Evolutionary conservation across 2,329 filamentous ascomycete species (phyloP).

Genomic region (Colletotrichum viniferum): DNA sequence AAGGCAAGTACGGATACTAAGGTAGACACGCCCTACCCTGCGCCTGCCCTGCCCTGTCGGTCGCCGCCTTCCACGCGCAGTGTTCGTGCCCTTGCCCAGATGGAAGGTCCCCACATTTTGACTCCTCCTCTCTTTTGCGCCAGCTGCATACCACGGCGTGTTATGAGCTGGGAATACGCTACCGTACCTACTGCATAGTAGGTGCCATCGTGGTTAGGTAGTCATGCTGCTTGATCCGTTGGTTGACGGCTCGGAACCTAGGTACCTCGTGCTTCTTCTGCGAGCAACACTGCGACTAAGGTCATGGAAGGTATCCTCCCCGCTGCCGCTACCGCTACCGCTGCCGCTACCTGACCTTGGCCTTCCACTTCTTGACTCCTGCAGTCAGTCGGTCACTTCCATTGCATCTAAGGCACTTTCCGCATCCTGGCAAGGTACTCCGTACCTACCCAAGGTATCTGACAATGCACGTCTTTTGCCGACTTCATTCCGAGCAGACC

Average conservation of each 20-base stretch:
- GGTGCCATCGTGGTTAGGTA: not conserved
- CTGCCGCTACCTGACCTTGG: no score
- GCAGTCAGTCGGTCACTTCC: not conserved
- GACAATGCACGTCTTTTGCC: not conserved
- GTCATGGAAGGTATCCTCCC: not conserved
- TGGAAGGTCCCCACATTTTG: not conserved
- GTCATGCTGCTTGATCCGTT: not conserved
- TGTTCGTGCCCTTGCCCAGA: slow-evolving; percentile 6
- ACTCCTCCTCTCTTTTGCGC: not conserved
- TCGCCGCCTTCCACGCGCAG: not conserved
- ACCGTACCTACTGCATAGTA: no score
- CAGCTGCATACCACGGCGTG: not conserved
- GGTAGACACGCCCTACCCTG: not conserved
- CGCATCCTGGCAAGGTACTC: not conserved
- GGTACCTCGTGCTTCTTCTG: not conserved
- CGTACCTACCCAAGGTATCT: no score
- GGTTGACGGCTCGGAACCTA: not conserved
- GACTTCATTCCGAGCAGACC: not conserved
- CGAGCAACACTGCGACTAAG: not conserved
- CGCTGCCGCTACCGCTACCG: not conserved
- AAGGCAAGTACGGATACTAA: no score
- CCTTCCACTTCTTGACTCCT: not conserved
- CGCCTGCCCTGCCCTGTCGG: not conserved
- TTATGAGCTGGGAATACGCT: not conserved
- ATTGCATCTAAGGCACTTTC: not conserved